phyloP scores from a whole-genome alignment of 1,284 basidiomycete genomes.

The Boletellus sp. region DNA sequence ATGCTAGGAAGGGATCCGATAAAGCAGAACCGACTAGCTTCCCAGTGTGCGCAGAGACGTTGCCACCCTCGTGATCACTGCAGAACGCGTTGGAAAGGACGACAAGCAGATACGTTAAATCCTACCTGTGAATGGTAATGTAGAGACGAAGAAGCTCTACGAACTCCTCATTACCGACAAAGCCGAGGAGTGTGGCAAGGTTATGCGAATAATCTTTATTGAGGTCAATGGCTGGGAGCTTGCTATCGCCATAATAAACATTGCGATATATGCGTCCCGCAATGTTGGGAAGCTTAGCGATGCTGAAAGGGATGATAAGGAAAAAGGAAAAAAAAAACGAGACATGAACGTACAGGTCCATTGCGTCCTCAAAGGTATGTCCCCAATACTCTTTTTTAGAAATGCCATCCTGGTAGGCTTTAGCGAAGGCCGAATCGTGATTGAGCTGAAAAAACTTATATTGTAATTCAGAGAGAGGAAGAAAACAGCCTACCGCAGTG shows the following conservation, averaged over 20 bases:
- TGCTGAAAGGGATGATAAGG: slow-evolving; percentile 42
- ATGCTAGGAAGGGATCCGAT: slow-evolving; percentile 96
- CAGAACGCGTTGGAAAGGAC: slow-evolving; percentile 1
- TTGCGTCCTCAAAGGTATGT: slow-evolving; percentile 92
- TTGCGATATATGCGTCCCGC: slow-evolving; percentile 97
- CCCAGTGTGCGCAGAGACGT: slow-evolving; percentile 95
- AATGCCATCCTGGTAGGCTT: slow-evolving; percentile 90
- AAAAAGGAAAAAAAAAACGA: slow-evolving; percentile 1
- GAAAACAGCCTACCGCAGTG: slow-evolving; percentile 68
- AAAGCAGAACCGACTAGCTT: slow-evolving; percentile 97
- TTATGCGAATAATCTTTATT: slow-evolving; percentile 93
- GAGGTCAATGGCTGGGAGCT: slow-evolving; percentile 85
- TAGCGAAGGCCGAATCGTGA: slow-evolving; percentile 96
- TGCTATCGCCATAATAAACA: slow-evolving; percentile 88
- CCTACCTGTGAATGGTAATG: slow-evolving; percentile 88
- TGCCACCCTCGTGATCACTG: slow-evolving; percentile 97
- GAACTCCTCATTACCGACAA: slow-evolving; percentile 85
- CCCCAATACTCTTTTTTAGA: slow-evolving; percentile 98
- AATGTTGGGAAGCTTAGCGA: slow-evolving; percentile 96
- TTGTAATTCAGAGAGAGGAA: not conserved
- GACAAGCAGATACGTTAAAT: not conserved
- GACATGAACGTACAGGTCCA: slow-evolving; percentile 87
- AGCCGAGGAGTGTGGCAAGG: slow-evolving; percentile 89
- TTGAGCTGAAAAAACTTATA: slow-evolving; percentile 58
- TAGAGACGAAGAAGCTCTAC: slow-evolving; percentile 95